A percentile compares a stretch with the other conserved stretches of the same genome.
These are phyloP conservation scores for Amoebophrya sp. DNA, from an alignment of 169 alveolate genomes.

Conservation along the genomic window DNA sequence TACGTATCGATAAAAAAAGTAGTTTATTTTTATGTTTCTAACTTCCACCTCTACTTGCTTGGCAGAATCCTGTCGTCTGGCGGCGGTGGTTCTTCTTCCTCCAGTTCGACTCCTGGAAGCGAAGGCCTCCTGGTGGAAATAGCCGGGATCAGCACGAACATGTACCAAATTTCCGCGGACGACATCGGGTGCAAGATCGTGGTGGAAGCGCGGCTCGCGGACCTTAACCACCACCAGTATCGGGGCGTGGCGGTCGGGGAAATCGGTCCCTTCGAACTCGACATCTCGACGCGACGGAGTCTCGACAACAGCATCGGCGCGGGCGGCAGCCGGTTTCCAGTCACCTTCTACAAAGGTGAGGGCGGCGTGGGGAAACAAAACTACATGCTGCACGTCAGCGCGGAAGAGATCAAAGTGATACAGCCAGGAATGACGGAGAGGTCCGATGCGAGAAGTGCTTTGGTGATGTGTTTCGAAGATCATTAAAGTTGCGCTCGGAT, in stretches of 20 bases:
- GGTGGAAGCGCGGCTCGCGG: background rate
- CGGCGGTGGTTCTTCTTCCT: no score
- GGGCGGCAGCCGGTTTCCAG: background rate
- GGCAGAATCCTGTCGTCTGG: no score
- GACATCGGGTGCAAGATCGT: background rate
- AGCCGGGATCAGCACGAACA: background rate
- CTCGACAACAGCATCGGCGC: background rate
- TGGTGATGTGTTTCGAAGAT: no score
- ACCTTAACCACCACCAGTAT: background rate
- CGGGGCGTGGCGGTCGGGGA: background rate
- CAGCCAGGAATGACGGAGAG: background rate
- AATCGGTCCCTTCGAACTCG: background rate
- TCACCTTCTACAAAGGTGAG: background rate
- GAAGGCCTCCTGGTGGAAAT: background rate
- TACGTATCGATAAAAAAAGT: no score
- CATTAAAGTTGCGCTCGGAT: no score
- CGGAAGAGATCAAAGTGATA: background rate
- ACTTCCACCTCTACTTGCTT: no score
- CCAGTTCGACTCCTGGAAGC: background rate
- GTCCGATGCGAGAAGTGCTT: background rate
- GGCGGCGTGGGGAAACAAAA: background rate
- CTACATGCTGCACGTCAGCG: background rate
- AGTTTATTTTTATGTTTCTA: no score
- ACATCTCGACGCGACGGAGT: background rate
- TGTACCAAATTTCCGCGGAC: background rate